Percentiles rank a stretch among this genome's conserved stretches.
Conservation (phyloP, 2,329 filamentous ascomycete species). For the Paraphaeosphaeria sporulosa region DNA sequence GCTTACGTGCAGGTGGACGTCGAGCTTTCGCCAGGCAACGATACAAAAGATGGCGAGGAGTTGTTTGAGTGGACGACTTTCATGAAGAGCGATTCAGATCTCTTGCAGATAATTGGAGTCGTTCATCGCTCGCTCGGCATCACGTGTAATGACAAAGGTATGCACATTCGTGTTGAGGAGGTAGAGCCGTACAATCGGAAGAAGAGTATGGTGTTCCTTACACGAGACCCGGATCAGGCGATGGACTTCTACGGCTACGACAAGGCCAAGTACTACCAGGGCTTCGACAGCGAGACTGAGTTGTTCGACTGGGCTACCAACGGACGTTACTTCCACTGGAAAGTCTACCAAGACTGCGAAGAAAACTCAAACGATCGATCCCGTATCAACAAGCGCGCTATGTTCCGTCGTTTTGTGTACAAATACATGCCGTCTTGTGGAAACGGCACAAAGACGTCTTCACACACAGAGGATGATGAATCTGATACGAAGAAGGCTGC, state of each 20-base stretch:
- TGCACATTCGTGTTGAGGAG: constrained; percentile 72
- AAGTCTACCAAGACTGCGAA: constrained; percentile 39
- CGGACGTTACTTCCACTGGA: constrained; percentile 66
- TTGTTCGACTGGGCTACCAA: constrained; percentile 69
- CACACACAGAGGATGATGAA: constrained; percentile 12
- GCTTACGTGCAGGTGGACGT: constrained; percentile 74
- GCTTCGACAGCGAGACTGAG: constrained; percentile 63
- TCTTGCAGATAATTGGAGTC: constrained; percentile 71
- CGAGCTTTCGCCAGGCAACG: constrained; percentile 56
- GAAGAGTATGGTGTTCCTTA: constrained; percentile 67
- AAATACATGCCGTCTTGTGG: constrained; percentile 67
- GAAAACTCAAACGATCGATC: constrained; percentile 63
- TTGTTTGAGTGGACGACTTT: constrained; percentile 70
- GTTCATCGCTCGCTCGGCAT: constrained; percentile 71
- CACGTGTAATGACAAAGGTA: constrained; percentile 67
- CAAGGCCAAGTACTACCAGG: constrained; percentile 57
- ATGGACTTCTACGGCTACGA: constrained; percentile 71
- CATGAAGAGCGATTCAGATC: constrained; percentile 75
- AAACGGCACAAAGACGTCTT: constrained; percentile 38
- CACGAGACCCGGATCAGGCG: constrained; percentile 62
- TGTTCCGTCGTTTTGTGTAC: constrained; percentile 68
- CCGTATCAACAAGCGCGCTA: constrained; percentile 62
- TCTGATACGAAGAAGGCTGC: neutral
- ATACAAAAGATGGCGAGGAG: constrained; percentile 31
- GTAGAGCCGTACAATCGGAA: constrained; percentile 68